Base-by-base conservation (phyloP, 345 rosid species). In the Draba incana region DNA sequence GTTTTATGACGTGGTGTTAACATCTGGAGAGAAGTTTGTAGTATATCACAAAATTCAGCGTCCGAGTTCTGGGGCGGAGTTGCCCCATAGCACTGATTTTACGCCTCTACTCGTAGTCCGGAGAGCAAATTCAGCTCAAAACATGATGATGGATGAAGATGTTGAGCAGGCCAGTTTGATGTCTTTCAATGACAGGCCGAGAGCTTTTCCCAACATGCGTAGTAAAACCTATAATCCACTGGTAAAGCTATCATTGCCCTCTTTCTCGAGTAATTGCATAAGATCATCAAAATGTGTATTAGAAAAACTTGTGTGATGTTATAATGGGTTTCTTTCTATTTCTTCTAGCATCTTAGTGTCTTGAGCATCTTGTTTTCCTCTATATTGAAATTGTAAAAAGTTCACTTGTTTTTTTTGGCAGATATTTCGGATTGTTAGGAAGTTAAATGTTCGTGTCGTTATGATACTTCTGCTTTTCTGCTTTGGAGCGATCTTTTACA, bases 201-300 rank as follows among this genome's bases (percentile, higher is more conserved):
- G 98, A 87, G 81, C 83, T 10, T 94, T 94, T 72, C 99, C 99
- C 55, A 85, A 57, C 77, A 88, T 91, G 99, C 90, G 96, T 27
- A 82, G 72, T 59, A 94, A 89, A 81, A 73, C 97, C 10, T 86
- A 91, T 70, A 79, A 81, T 31, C 97, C 96, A 31, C 52, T 79
- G 85, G 99, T 89, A 72, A 77, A 23, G 10, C 28, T 31, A n/a
- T 4, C 10, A 10, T 31, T 20, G 31, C 28, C 39, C 59, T 64
- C 66, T 16, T 47, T 64, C 16, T 47, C 25, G 24, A 11, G 15
- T 74, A 38, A 8, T 53, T 45, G 47, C 41, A 2, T 57, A 61
- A 43, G 61, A 23, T 42, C 72, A 53, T 35, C 25, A 1, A 24
- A 16, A 25, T 49, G 64, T 30, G 37, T 64, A 27, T 38, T 1